Percentiles rank a stretch among this genome's conserved stretches.
These are phyloP conservation scores for Coccomyxa subellipsoidea DNA, from an alignment of 163 green algal species.

Conservation along the genomic window DNA sequence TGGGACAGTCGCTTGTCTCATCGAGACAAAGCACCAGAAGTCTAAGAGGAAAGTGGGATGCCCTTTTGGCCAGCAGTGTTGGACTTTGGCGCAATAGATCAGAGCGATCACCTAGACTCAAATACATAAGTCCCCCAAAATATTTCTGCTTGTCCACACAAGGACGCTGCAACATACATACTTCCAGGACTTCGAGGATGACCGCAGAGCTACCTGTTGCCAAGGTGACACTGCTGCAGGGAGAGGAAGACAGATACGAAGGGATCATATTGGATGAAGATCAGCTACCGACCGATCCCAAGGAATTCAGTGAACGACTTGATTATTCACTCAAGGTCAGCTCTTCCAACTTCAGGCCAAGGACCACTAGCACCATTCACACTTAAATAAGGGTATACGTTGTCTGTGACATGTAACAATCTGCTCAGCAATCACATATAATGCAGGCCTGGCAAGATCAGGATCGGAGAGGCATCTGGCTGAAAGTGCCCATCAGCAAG, in stretches of 20 bases:
- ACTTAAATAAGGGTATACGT: no score
- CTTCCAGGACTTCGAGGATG: background rate
- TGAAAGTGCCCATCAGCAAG: constrained; percentile 39
- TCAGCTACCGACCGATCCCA: constrained; percentile 20
- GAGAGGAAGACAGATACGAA: constrained; percentile 37
- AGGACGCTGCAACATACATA: background rate
- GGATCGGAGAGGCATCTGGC: constrained; percentile 47
- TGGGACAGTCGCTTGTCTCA: background rate
- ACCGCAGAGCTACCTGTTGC: background rate
- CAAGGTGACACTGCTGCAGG: background rate
- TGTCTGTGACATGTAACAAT: background rate
- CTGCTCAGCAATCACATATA: background rate
- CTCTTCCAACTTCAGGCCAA: background rate
- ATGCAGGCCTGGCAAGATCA: constrained; percentile 14
- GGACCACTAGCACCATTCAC: no score
- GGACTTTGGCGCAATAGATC: no score
- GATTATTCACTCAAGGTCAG: constrained; percentile 26
- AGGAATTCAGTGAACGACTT: constrained; percentile 29
- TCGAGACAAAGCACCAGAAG: background rate
- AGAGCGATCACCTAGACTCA: no score
- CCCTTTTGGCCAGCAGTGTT: no score
- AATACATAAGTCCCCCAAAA: no score
- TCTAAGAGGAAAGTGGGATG: no score
- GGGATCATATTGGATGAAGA: constrained; percentile 38
- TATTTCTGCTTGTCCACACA: no score